Evolutionary conservation across 192 early-diverging fungal species (phyloP).

Genomic region (Coemansia sp.): DNA sequence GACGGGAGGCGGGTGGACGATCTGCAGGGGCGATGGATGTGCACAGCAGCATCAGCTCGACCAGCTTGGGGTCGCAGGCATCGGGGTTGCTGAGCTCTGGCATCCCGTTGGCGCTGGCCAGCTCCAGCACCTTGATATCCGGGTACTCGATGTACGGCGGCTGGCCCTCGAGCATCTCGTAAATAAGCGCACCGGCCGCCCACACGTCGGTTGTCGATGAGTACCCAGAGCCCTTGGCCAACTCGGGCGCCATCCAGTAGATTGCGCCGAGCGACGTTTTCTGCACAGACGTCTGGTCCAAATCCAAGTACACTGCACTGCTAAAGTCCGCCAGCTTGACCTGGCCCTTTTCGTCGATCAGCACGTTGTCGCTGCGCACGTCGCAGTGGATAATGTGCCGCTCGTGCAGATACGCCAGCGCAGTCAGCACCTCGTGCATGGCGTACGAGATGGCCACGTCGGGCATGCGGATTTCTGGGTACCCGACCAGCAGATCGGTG

Average conservation of each 20-base stretch:
- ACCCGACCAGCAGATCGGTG: constrained; percentile 53
- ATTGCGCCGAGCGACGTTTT: constrained; percentile 50
- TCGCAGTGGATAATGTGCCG: constrained; percentile 55
- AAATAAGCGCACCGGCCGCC: constrained; percentile 49
- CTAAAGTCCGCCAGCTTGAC: constrained; percentile 67
- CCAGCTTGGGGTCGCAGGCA: constrained; percentile 28
- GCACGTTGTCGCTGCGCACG: constrained; percentile 57
- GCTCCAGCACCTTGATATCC: constrained; percentile 53
- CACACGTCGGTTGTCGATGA: constrained; percentile 50
- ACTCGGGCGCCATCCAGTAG: constrained; percentile 59
- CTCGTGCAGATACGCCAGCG: constrained; percentile 55
- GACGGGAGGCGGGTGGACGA: constrained; percentile 34
- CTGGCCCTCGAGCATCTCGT: constrained; percentile 57
- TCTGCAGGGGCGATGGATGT: constrained; percentile 23
- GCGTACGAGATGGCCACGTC: constrained; percentile 40
- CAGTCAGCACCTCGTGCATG: constrained; percentile 51
- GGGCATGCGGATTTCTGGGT: constrained; percentile 52
- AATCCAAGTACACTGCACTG: constrained; percentile 46
- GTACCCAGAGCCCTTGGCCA: constrained; percentile 51
- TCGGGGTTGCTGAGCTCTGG: constrained; percentile 25
- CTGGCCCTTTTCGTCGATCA: constrained; percentile 58
- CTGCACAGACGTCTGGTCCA: constrained; percentile 39
- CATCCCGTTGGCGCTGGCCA: constrained; percentile 50
- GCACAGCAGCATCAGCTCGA: constrained; percentile 43
- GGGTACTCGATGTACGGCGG: constrained; percentile 58